phyloP scores from a whole-genome alignment of 2,329 filamentous ascomycete genomes.

The Trichoderma koningiopsis region DNA sequence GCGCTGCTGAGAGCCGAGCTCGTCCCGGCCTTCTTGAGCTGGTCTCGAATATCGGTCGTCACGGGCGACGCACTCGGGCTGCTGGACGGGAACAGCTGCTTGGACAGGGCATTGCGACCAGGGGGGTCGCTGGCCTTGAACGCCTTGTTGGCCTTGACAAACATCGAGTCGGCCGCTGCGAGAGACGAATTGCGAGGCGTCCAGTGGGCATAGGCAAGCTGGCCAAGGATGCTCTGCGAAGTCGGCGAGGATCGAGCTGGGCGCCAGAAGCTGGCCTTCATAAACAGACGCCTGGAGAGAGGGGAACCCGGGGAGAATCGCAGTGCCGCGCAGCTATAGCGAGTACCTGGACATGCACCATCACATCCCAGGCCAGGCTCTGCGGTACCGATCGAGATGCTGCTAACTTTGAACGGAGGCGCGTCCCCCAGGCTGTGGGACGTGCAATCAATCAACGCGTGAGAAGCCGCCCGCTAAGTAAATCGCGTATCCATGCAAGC shows the following conservation, averaged over 20 bases:
- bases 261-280: slow-evolving; percentile 40
- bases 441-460: slow-evolving; percentile 26
- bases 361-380: slow-evolving; percentile 3
- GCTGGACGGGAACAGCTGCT: slow-evolving; percentile 61
- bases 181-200: slow-evolving; percentile 24
- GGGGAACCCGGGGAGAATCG: not conserved
- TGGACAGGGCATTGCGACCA: slow-evolving; percentile 44
- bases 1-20: slow-evolving; percentile 34
- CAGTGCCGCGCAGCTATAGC: not conserved
- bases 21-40: slow-evolving; percentile 49
- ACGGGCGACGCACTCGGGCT: slow-evolving; percentile 50
- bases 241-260: slow-evolving; percentile 43
- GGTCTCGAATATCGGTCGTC: slow-evolving; percentile 52
- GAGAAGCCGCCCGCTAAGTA: not conserved
- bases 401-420: slow-evolving; percentile 11
- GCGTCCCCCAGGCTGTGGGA: slow-evolving; percentile 10
- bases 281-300: slow-evolving; percentile 33
- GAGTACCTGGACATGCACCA: not conserved
- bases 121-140: slow-evolving; percentile 44
- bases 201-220: slow-evolving; percentile 33
- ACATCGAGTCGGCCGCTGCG: slow-evolving; percentile 37
- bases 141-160: slow-evolving; percentile 41
- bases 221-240: slow-evolving; percentile 34
- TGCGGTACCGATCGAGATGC: slow-evolving; percentile 16
- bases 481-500: slow-evolving; percentile 18